Evolutionary conservation across 140 eudicot genomes (phyloP).

Genomic region (Flaveria floridana): DNA sequence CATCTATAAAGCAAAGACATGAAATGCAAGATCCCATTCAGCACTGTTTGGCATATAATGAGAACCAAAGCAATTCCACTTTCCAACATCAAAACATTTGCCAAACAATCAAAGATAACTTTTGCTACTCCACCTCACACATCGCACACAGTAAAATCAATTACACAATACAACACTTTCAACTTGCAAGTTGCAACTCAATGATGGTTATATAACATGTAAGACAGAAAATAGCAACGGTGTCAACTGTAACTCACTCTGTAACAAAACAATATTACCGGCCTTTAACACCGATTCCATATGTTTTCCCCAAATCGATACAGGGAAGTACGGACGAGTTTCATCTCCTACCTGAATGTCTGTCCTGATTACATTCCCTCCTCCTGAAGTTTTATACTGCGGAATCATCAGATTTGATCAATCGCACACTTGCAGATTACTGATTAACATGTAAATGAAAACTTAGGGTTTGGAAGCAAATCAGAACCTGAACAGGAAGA

Average conservation of each 20-base stretch:
- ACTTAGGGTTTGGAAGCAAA: constrained; percentile 21
- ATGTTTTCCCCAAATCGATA: constrained; percentile 65
- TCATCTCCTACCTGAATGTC: constrained; percentile 83
- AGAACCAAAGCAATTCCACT: neutral
- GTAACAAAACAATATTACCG: constrained; percentile 57
- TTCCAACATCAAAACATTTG: neutral
- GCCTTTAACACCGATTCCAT: constrained; percentile 50
- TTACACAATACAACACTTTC: too few species aligned
- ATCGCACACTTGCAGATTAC: neutral
- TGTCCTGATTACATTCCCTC: constrained; percentile 65
- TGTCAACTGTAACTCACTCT: constrained; percentile 45
- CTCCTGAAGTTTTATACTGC: constrained; percentile 65
- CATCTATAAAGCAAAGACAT: constrained; percentile 44
- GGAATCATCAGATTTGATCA: neutral
- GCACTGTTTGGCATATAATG: neutral
- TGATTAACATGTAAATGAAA: neutral
- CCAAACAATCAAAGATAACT: too few species aligned
- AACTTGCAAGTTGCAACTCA: neutral
- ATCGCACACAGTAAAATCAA: too few species aligned
- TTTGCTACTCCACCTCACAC: too few species aligned
- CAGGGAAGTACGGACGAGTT: constrained; percentile 60
- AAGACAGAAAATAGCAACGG: neutral
- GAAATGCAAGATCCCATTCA: neutral
- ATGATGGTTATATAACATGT: too few species aligned
- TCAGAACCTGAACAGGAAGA: constrained; percentile 61